Evolutionary conservation across 208 protist species (phyloP).

Genomic region (Angomonas ambiguus): DNA sequence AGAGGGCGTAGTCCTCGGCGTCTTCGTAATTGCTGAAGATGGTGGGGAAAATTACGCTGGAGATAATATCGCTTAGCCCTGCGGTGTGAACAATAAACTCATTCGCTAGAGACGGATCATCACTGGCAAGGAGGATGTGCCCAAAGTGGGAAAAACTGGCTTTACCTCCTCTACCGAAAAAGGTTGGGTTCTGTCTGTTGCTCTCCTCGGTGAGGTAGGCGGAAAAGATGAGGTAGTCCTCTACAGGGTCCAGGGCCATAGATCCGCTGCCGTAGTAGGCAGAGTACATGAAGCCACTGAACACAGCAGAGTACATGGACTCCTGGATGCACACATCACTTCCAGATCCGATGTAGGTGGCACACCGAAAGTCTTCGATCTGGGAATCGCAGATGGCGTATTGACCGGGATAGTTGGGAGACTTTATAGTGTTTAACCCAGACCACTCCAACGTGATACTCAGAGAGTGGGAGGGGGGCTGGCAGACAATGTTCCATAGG

Average conservation of each 20-base stretch:
- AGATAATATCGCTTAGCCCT: conserved; percentile 38
- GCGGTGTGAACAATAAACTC: conserved; percentile 52
- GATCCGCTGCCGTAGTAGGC: conserved; percentile 36
- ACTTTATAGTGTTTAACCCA: neutral
- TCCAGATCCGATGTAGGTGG: conserved; percentile 29
- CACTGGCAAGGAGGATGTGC: conserved; percentile 52
- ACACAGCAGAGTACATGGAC: conserved; percentile 7
- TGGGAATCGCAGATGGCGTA: conserved; percentile 17
- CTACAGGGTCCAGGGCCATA: conserved; percentile 35
- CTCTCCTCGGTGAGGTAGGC: conserved; percentile 38
- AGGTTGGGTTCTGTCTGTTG: conserved; percentile 26
- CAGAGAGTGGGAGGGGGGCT: neutral
- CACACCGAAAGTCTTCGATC: conserved; percentile 20
- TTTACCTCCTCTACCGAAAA: conserved; percentile 41
- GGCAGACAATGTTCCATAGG: conserved; percentile 8
- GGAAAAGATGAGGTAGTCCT: conserved; percentile 49
- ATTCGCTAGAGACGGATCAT: conserved; percentile 21
- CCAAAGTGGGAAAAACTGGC: conserved; percentile 66
- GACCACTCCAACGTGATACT: neutral
- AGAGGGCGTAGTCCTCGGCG: conserved; percentile 48
- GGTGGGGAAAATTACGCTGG: conserved; percentile 34
- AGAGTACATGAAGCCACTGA: conserved; percentile 24
- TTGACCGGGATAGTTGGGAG: conserved; percentile 16
- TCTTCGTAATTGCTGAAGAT: conserved; percentile 33
- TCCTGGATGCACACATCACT: conserved; percentile 20